A percentile compares a stretch with the other conserved stretches of the same genome.
Evolutionary conservation across 2,329 filamentous ascomycete species (phyloP).

Genomic region (Colletotrichum sp.): DNA sequence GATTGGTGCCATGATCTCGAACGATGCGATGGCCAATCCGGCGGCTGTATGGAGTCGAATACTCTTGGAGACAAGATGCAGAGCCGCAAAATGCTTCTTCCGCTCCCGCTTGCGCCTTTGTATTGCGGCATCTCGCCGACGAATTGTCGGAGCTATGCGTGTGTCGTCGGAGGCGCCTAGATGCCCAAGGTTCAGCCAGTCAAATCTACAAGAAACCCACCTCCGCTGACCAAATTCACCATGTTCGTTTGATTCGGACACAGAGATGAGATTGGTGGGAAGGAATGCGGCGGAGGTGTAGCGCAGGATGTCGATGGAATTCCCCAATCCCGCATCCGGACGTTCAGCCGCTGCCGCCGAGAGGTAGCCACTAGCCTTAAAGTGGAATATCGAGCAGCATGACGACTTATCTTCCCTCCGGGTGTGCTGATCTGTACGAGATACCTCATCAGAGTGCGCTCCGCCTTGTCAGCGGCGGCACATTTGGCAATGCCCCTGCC

Average conservation of each 20-base stretch:
- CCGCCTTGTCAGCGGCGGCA: background rate
- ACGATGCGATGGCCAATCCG: background rate
- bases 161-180: background rate
- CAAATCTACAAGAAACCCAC: background rate
- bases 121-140: background rate
- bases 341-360: background rate
- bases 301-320: background rate
- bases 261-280: background rate
- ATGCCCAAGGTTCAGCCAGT: background rate
- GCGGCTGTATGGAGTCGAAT: background rate
- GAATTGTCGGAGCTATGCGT: background rate
- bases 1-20: background rate
- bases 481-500: background rate
- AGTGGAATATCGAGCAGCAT: background rate
- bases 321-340: conserved; percentile 1
- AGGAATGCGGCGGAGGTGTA: background rate
- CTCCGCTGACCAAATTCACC: background rate
- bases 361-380: background rate
- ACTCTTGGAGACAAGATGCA: background rate
- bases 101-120: background rate
- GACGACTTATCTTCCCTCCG: background rate
- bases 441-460: background rate
- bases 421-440: background rate
- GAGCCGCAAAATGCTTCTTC: background rate
- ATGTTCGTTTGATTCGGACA: background rate